Evolutionary conservation across 257 asterid species (phyloP), one percentile per base, ranked within the genome.

Genomic region (Solanum pimpinellifolium): DNA sequence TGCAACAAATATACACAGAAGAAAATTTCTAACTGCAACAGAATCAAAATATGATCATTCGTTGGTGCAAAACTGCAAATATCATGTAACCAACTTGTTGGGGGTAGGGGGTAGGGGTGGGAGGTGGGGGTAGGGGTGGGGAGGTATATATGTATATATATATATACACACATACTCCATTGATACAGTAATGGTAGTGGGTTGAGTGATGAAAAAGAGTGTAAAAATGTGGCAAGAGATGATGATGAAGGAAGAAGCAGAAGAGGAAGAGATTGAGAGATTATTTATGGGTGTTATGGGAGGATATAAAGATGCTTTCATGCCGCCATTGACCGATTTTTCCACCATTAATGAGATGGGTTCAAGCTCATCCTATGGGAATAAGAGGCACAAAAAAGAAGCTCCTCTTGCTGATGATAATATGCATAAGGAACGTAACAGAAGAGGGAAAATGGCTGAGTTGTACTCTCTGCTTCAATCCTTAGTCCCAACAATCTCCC

Each of bases 241-340:
- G 65, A 42, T 21, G 44, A 42, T 18, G 39, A 84, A 9, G 29
- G 91, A 91, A 82, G 94, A 92, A 77, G 5, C 66, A 46, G 42
- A 80, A 5, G 84, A 80, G 42, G 95, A 90, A 42, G 96, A 92
- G 75, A 89, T 92, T 20, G 87, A 70, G 5, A 83, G 70, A 77
- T 76, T 95, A 88, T 85, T 93, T 76, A 76, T 91, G 89, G 92
- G 91, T 81, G 89, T 94, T 2, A 94, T 93, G 97, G 94, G 90
- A 59, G 94, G 91, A 10, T 93, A 92, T 65, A 89, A 87, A 11
- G 96, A 92, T 84, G 44, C 92, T 16, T 90, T 87, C 29, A 92
- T 92, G 59, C 93, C 95, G 6, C 91, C 94, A 46, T 69, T 92
- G 13, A 90, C 94, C 1, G 90, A 90, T 70, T 88, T 90, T 73